A percentile compares a stretch with the other conserved stretches of the same genome.
These are phyloP conservation scores for Fagopyrum homotropicum DNA, from an alignment of 148 eudicot species.

Conservation along the genomic window DNA sequence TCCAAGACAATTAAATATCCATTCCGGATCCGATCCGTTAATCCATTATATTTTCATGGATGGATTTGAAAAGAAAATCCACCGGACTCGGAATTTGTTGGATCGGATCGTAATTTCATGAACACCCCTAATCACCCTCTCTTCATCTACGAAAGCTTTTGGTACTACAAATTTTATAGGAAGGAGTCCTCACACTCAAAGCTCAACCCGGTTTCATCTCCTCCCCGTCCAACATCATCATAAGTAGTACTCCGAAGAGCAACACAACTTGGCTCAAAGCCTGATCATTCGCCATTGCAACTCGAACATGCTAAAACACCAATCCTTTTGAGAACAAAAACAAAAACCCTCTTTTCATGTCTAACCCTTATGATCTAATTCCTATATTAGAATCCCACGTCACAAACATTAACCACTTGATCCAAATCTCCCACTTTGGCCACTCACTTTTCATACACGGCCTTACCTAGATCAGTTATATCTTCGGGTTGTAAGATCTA, in stretches of 20 bases:
- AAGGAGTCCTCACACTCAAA: conserved; percentile 27
- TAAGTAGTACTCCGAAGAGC: conserved; percentile 31
- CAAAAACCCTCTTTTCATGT: not conserved
- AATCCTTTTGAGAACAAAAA: not conserved
- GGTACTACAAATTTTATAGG: conserved; percentile 29
- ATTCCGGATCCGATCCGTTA: too few relatives aligned
- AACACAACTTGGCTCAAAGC: conserved; percentile 55
- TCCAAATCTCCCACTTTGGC: not conserved
- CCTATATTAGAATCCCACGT: not conserved
- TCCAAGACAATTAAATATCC: too few relatives aligned
- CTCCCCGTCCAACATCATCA: conserved; percentile 32
- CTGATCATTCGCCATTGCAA: conserved; percentile 18
- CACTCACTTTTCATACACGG: not conserved
- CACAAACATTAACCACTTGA: not conserved
- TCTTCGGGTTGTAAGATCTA: not conserved
- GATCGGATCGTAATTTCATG: too few relatives aligned
- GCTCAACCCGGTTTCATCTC: conserved; percentile 42
- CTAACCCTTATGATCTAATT: not conserved
- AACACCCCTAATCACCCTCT: not conserved
- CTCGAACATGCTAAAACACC: not conserved
- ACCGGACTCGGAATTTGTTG: too few relatives aligned
- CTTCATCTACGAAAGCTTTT: conserved; percentile 50
- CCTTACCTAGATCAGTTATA: not conserved
- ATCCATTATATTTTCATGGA: too few relatives aligned
- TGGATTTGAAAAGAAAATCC: too few relatives aligned